phyloP scores from a whole-genome alignment of 805 yeast species.

The Saccharomycopsis synnaedendra region DNA sequence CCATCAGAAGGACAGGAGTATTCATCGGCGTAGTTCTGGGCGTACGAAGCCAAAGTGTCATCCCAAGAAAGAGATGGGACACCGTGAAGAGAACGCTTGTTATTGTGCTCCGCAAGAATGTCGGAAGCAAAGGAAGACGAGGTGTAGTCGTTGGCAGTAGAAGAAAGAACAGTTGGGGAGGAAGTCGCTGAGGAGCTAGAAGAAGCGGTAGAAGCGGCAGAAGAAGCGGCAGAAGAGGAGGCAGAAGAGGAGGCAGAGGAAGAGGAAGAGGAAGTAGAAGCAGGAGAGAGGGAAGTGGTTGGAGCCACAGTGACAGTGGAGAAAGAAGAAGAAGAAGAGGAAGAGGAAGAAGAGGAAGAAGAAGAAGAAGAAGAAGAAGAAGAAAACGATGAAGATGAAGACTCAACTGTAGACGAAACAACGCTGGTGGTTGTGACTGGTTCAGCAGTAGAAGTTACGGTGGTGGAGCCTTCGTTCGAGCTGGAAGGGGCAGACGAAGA shows the following conservation, averaged over 20 bases:
- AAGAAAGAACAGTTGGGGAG: slow-evolving; percentile 18
- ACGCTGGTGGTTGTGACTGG: not conserved
- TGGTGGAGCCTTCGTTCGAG: not conserved
- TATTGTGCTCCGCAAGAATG: slow-evolving; percentile 53
- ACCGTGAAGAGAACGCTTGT: slow-evolving; percentile 38
- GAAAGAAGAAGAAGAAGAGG: too few species aligned
- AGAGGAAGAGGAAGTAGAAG: not conserved
- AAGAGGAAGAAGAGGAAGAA: not conserved
- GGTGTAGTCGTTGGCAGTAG: slow-evolving; percentile 11
- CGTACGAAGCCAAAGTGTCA: slow-evolving; percentile 36
- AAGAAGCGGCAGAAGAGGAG: not conserved
- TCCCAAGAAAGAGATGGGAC: slow-evolving; percentile 49
- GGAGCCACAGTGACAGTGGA: too few species aligned
- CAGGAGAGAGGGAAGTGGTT: not conserved
- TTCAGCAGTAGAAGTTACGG: not conserved
- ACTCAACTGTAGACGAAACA: too few species aligned
- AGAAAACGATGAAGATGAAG: not conserved
- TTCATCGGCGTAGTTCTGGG: slow-evolving; percentile 41
- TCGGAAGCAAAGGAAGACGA: slow-evolving; percentile 20
- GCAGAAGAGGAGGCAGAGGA: not conserved
- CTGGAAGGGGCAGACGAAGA: not conserved
- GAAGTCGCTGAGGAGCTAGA: slow-evolving; percentile 15
- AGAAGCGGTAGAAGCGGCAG: not conserved
- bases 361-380: not conserved
- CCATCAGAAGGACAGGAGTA: slow-evolving; percentile 42